phyloP scores from a whole-genome alignment of 2,329 filamentous ascomycete species.

The Alternaria sp. region DNA sequence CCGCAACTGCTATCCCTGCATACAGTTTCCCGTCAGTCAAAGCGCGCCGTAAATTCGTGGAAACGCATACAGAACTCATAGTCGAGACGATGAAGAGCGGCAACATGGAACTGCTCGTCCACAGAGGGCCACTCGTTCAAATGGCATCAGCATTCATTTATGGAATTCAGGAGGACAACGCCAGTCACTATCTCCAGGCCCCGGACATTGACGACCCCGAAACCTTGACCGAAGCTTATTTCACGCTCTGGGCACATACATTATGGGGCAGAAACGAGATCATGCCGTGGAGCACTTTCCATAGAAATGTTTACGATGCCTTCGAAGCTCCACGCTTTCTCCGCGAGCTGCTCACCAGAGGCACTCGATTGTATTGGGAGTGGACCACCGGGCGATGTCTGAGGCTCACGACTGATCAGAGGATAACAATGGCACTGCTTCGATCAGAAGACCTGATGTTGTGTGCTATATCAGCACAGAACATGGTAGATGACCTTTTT shows the following conservation, averaged over 20 bases:
- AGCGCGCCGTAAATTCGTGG: neutral
- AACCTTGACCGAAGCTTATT: neutral
- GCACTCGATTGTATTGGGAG: neutral
- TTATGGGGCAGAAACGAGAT: neutral
- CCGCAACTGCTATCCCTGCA: neutral
- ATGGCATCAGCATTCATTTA: neutral
- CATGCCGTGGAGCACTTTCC: neutral
- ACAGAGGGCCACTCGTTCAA: neutral
- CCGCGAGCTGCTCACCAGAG: neutral
- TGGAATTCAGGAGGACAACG: neutral
- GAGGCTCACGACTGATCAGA: neutral
- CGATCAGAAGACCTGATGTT: neutral
- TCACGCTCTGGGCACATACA: conserved; percentile 1
- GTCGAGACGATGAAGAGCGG: neutral
- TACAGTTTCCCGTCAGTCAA: conserved; percentile 1
- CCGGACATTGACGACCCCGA: neutral
- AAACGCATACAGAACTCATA: neutral
- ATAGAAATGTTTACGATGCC: neutral
- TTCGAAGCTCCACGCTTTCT: neutral
- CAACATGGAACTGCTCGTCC: neutral
- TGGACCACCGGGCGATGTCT: neutral
- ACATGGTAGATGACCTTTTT: neutral
- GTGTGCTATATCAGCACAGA: neutral
- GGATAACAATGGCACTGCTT: neutral
- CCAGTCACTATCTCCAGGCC: neutral